Base-by-base conservation (phyloP, 2,329 filamentous ascomycete species). In the Pseudocercospora macadamiae region DNA sequence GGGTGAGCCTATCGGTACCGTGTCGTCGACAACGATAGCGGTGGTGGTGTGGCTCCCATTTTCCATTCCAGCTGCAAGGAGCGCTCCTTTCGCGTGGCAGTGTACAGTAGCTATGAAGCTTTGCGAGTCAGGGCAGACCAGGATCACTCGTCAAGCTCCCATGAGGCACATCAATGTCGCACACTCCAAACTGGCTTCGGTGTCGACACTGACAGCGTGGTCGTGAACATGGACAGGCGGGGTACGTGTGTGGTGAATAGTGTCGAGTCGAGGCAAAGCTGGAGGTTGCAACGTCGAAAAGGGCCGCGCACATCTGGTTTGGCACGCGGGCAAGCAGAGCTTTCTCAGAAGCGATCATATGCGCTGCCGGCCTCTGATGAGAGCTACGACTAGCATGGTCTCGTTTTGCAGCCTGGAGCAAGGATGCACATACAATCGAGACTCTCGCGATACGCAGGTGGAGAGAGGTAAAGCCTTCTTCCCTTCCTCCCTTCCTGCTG, bases 31-130 rank as follows among this genome's bases (percentile, higher is more conserved):
- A 37, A 60, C 57, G 45, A 54, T 44, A 42, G 59, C 53, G 42
- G 52, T 28, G 28, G 55, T 34, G 28, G 60, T 54, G 26, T 57
- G 57, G 45, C 25, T 54, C 37, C 64, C 66, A 68, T 68, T 57
- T 64, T 69, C 66, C 66, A 69, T 69, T 34, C 59, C 66, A 52
- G 48, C 23, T 32, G 47, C 9, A 18, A 21, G n/a, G n/a, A 6
- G 47, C 47, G 47, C 47, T n/a, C n/a, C n/a, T 30, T 49, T 18
- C 47, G 37, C 25, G n/a, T n/a, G n/a, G n/a, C n/a, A n/a, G n/a
- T n/a, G n/a, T n/a, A n/a, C 2, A 25, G 47, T 25, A 44, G 36
- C 16, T 12, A 23, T 47, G 54, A 28, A 47, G 21, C n/a, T 1
- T 26, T 47, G 23, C 42, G 47, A 49, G 18, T 26, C 32, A 49